phyloP scores from a whole-genome alignment of 331 rosid species.

The Malus hybrid region DNA sequence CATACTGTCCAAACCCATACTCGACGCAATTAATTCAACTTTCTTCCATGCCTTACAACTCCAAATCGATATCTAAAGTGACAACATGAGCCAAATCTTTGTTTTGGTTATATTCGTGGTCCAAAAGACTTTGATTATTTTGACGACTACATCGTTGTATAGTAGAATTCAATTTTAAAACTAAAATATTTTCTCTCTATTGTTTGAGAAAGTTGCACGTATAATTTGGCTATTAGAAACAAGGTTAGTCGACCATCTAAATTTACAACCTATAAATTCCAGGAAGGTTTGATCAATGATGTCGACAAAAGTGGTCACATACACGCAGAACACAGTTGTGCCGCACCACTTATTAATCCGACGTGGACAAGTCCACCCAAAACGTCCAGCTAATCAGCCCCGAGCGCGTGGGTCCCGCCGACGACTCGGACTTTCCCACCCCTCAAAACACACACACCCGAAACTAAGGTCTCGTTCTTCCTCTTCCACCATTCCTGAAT shows the following conservation, averaged over 20 bases:
- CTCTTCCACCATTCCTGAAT: not conserved
- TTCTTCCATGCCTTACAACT: too few relatives aligned
- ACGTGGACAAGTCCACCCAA: not conserved
- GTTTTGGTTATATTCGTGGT: too few relatives aligned
- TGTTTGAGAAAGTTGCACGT: too few relatives aligned
- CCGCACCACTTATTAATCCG: not conserved
- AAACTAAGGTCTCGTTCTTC: not conserved
- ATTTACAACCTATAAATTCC: not conserved
- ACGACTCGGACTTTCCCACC: not conserved
- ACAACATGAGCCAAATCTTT: too few relatives aligned
- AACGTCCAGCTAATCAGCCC: not conserved
- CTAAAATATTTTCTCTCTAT: too few relatives aligned
- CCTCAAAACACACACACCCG: not conserved
- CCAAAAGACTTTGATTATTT: too few relatives aligned
- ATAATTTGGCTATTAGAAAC: not conserved
- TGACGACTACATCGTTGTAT: too few relatives aligned
- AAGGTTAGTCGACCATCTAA: not conserved
- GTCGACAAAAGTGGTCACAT: not conserved
- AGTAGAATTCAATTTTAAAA: too few relatives aligned
- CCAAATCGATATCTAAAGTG: too few relatives aligned
- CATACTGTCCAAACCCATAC: too few relatives aligned
- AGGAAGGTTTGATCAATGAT: not conserved
- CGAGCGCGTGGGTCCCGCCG: constrained; percentile 8
- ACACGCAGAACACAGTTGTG: not conserved
- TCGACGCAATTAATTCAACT: too few relatives aligned